Percentiles rank a stretch among this genome's conserved stretches.
Evolutionary conservation across 2,329 filamentous ascomycete genomes (phyloP).

Genomic region (Atkinsonella hypoxylon): DNA sequence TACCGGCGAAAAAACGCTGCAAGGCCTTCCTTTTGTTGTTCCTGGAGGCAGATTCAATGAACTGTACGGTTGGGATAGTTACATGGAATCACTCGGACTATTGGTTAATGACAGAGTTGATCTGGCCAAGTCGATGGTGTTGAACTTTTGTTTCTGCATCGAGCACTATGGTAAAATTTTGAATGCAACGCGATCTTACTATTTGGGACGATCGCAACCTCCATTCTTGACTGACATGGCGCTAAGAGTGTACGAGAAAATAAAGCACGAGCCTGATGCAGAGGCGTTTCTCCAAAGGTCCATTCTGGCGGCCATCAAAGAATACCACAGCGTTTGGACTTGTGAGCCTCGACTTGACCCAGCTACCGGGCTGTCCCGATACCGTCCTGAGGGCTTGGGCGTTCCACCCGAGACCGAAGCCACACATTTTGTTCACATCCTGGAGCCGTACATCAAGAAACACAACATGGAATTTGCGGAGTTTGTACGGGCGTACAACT

Average conservation of each 20-base stretch:
- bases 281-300: constrained; percentile 69
- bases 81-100: constrained; percentile 91
- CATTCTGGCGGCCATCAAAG: constrained; percentile 88
- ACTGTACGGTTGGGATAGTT: constrained; percentile 97
- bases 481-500: constrained; percentile 83
- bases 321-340: constrained; percentile 87
- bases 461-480: constrained; percentile 69
- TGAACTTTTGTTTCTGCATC: constrained; percentile 96
- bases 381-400: constrained; percentile 70
- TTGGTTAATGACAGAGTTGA: constrained; percentile 76
- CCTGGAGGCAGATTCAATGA: constrained; percentile 97
- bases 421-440: constrained; percentile 71
- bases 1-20: constrained; percentile 56
- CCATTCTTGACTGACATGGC: constrained; percentile 98
- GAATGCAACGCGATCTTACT: constrained; percentile 94
- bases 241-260: constrained; percentile 82
- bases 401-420: constrained; percentile 89
- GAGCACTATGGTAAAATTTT: constrained; percentile 97
- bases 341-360: constrained; percentile 65
- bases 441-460: constrained; percentile 75
- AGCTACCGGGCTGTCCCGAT: constrained; percentile 68
- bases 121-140: constrained; percentile 86
- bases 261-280: constrained; percentile 72
- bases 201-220: constrained; percentile 85
- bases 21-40: constrained; percentile 88